phyloP scores from a whole-genome alignment of 140 eudicot genomes.

The Senecio squalidus region DNA sequence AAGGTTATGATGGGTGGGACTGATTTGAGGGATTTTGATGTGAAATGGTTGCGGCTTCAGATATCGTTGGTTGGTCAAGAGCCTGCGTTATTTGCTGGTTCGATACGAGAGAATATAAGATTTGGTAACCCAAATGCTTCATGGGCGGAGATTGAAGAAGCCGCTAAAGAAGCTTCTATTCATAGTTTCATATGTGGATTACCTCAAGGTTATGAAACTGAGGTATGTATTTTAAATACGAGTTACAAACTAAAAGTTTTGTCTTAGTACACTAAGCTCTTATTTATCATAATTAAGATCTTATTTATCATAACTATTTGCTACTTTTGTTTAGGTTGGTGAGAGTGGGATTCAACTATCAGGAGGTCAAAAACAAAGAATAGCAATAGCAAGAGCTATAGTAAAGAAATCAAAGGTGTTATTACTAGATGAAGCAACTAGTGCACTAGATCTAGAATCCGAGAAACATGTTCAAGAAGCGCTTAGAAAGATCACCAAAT shows the following conservation, averaged over 20 bases:
- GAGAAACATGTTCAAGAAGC: constrained; percentile 75
- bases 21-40: constrained; percentile 35
- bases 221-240: constrained; percentile 17
- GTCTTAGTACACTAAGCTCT: no score
- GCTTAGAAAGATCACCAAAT: constrained; percentile 55
- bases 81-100: constrained; percentile 52
- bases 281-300: background rate
- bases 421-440: constrained; percentile 79
- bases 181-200: constrained; percentile 45
- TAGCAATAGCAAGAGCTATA: constrained; percentile 82
- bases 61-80: constrained; percentile 48
- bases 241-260: background rate
- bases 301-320: background rate
- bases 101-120: constrained; percentile 45
- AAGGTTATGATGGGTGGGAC: constrained; percentile 40
- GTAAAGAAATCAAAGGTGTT: constrained; percentile 62
- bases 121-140: constrained; percentile 49
- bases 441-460: constrained; percentile 83
- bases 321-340: constrained; percentile 54
- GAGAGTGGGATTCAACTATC: constrained; percentile 78
- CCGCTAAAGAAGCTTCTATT: constrained; percentile 47
- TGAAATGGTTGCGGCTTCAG: constrained; percentile 48
- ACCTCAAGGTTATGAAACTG: constrained; percentile 43
- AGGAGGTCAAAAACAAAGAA: constrained; percentile 82
- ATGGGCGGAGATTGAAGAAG: constrained; percentile 45